A percentile compares a stretch with the other conserved stretches of the same genome.
Conservation (phyloP, 169 alveolate genomes). For the Plasmodium fragile region DNA sequence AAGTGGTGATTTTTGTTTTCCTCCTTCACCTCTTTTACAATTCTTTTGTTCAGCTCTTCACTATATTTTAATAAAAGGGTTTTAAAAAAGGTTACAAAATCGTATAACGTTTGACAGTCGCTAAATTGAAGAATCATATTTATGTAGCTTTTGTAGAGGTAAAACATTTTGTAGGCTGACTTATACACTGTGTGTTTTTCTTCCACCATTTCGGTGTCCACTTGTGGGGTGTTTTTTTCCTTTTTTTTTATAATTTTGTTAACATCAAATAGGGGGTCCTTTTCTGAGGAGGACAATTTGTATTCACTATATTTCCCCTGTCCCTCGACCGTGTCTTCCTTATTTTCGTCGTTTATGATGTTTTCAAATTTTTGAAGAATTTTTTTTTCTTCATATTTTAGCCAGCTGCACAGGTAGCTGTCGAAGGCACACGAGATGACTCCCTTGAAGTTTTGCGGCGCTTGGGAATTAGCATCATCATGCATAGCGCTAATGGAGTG, state of each 20-base stretch:
- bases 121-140: slow-evolving; percentile 59
- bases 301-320: not conserved
- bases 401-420: slow-evolving; percentile 68
- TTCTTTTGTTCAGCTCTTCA: slow-evolving; percentile 60
- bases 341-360: slow-evolving; percentile 44
- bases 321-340: not conserved
- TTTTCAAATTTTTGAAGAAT: slow-evolving; percentile 40
- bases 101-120: slow-evolving; percentile 61
- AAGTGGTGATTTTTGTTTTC: slow-evolving; percentile 22
- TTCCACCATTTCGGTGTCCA: not conserved
- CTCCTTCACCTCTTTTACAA: slow-evolving; percentile 4
- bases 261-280: not conserved
- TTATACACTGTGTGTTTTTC: slow-evolving; percentile 46
- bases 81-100: slow-evolving; percentile 68
- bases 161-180: slow-evolving; percentile 66
- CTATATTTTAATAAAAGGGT: slow-evolving; percentile 36
- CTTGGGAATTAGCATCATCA: not conserved
- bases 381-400: slow-evolving; percentile 69
- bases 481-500: not conserved
- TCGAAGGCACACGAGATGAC: slow-evolving; percentile 61
- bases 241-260: slow-evolving; percentile 18
- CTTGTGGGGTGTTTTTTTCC: not conserved
- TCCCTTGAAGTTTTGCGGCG: slow-evolving; percentile 35
- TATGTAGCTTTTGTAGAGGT: slow-evolving; percentile 60
- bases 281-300: not conserved